Base-by-base conservation (phyloP, 2,329 filamentous ascomycete species). In the Xylariaceae sp. region DNA sequence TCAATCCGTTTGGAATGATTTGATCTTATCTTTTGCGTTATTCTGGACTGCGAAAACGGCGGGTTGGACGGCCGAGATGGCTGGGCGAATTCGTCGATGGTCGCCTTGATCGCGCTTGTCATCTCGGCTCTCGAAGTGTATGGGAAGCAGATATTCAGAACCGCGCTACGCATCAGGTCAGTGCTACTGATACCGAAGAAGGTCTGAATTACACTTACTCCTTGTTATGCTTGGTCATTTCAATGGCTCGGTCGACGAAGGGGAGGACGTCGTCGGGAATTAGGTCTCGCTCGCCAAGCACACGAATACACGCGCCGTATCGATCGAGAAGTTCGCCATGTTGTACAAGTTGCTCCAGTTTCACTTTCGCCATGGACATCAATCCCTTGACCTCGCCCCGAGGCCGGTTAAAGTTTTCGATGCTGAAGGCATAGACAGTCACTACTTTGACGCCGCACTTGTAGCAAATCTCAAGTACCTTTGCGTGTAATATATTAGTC, bases 81-180 rank as follows among this genome's bases (percentile, higher is more conserved):
- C 48, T 84, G 87, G 58, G 90, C 90, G 74, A 92, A 98, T 58
- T 96, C 91, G 56, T 90, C 82, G 7, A 99, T 93, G 0, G 94
- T 97, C 37, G 88, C 86, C 62, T 91, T 88, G 64, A 99, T 91
- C 5, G 94, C 91, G 3, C 90, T 87, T 0, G 94, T 96, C 65
- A 99, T 98, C 73, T 99, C 95, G 69, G 96, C 92, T 63, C 95
- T 85, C 4, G 93, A 96, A 0, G 95, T 98, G 71, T 99, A 99
- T 0, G 95, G 95, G 69, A 98, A 98, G 79, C 95, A 99, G 62
- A 99, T 92, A 72, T 99, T 99, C 48, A 99, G 79, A 26, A 84
- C 76, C 23, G 80, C 78, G 53, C 83, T 86, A 34, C 3, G 17
- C 26, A 24, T 14, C n/a, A 23, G 16, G 50, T 62, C 43, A 61